Conservation (phyloP, 2,329 filamentous ascomycete genomes). For the Cadophora malorum region DNA sequence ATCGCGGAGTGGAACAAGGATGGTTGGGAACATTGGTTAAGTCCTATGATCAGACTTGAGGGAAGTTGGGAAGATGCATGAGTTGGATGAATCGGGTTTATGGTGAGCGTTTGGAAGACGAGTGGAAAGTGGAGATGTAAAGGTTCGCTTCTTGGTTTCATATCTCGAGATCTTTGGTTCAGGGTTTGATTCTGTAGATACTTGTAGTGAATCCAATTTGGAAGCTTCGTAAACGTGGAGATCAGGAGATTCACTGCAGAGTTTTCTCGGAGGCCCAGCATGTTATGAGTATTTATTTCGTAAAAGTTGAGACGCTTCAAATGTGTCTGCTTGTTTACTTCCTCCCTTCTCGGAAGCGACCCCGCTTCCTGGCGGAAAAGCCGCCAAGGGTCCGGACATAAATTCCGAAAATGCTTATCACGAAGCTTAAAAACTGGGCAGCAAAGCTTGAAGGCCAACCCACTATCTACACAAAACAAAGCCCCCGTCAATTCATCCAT, state of each 20-base stretch:
- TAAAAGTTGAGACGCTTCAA: too few species aligned
- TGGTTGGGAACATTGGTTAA: not conserved
- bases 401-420: conserved; percentile 8
- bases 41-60: conserved; percentile 8
- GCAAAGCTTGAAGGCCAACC: not conserved
- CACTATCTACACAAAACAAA: not conserved
- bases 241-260: too few species aligned
- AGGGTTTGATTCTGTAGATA: too few species aligned
- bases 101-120: too few species aligned
- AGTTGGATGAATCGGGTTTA: not conserved
- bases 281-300: too few species aligned
- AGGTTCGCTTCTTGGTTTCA: too few species aligned
- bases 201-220: too few species aligned
- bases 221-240: too few species aligned
- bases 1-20: conserved; percentile 2
- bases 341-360: not conserved
- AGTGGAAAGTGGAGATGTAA: too few species aligned
- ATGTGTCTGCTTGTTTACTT: not conserved
- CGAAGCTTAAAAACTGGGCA: conserved; percentile 11
- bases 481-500: too few species aligned
- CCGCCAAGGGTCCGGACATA: not conserved
- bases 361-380: not conserved
- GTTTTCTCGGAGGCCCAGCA: too few species aligned
- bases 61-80: not conserved
- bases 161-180: too few species aligned